Evolutionary conservation across 2,329 filamentous ascomycete genomes (phyloP), one percentile per base, ranked within the genome.

Genomic region (Orbilia ellipsospora): DNA sequence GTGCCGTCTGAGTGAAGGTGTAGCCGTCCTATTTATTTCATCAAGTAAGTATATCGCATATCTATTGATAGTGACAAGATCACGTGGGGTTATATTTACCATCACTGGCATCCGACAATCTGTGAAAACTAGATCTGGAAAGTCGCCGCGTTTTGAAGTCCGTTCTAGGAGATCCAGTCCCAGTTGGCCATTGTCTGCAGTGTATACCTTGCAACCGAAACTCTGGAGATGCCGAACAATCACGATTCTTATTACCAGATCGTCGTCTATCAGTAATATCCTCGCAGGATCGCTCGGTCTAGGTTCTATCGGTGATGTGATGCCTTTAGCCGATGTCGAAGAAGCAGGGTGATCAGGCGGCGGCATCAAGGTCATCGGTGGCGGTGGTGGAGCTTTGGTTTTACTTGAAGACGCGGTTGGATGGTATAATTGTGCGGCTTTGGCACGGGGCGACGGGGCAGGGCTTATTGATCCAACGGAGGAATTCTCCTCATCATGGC

Each of bases 21-120:
- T 76, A 76, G 13, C 72, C 72, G 50, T 76, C 72, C 72, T 76
- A 56, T 51, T 36, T 36, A 10, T 2, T 36, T 36, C 5, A 36
- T 7, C 31, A 10, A 2, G 5, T 36, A 36, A 36, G 31, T 36
- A 52, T 18, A 10, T 48, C 28, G 36, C 18, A 36, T n/a, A n/a
- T n/a, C n/a, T n/a, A n/a, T n/a, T n/a, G n/a, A n/a, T n/a, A 36
- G 7, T 18, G 15, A 15, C 8, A 28, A 36, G 23, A 4, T 23
- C 23, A 23, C 23, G 23, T 23, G 23, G 23, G 23, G 23, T 23
- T 23, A 23, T 23, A 48, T 48, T 13, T 60, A 76, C 72, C 72
- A 76, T 76, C 16, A 65, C 26, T 1, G 72, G 72, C 72, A 76
- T 76, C 48, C 72, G 59, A 28, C 72, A 76, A 45, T 76, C 72